Evolutionary conservation across 257 asterid genomes (phyloP).

Genomic region (Penstemon newberryi): DNA sequence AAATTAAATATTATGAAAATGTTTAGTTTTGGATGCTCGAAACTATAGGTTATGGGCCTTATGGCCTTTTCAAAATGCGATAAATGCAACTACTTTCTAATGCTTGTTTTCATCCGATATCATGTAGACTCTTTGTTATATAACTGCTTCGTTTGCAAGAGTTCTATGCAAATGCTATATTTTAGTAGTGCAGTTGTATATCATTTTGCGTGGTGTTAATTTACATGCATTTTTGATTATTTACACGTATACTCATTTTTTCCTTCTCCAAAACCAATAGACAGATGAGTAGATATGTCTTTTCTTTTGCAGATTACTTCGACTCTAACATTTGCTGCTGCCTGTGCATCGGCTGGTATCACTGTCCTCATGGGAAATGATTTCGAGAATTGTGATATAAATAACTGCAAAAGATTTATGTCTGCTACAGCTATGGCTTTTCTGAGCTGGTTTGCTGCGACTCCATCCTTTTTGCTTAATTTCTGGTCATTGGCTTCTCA

Average conservation of each 20-base stretch:
- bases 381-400: constrained; percentile 59
- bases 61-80: not conserved
- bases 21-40: not conserved
- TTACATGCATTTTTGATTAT: not conserved
- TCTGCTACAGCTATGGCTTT: constrained; percentile 94
- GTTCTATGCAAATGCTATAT: not conserved
- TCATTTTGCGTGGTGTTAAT: not conserved
- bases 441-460: constrained; percentile 78
- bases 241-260: not conserved
- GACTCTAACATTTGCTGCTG: constrained; percentile 87
- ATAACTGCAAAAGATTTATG: constrained; percentile 84
- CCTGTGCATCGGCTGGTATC: constrained; percentile 91
- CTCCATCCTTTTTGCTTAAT: constrained; percentile 72
- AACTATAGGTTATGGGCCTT: too few relatives aligned
- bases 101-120: not conserved
- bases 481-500: constrained; percentile 81
- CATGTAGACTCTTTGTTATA: not conserved
- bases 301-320: constrained; percentile 64
- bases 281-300: not conserved
- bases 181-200: not conserved
- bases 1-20: not conserved
- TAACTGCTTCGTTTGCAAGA: not conserved
- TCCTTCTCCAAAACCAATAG: constrained; percentile 1
- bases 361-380: constrained; percentile 88
- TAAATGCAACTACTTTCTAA: not conserved